Percentiles rank a stretch among this genome's conserved stretches.
Conservation (phyloP, 139 green algal genomes). For the Pedinophyceae sp. region DNA sequence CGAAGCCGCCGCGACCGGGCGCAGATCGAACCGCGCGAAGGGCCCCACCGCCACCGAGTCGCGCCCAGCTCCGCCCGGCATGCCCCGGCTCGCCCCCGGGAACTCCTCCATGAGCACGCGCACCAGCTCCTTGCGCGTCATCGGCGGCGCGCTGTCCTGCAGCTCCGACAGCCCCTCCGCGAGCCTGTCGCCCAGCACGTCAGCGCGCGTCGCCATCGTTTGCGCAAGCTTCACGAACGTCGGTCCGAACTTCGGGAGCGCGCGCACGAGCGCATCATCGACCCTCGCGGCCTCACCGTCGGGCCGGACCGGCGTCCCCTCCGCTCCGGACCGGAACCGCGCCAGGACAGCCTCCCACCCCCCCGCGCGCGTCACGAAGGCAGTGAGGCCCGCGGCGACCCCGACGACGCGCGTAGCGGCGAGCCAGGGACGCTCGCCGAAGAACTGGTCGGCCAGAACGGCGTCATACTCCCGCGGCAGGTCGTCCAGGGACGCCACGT, state of each 20-base stretch:
- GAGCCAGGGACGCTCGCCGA: neutral
- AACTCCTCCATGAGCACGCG: neutral
- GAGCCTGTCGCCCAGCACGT: slow-evolving; percentile 13
- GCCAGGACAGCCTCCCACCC: no score
- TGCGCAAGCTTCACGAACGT: slow-evolving; percentile 18
- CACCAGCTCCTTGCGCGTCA: slow-evolving; percentile 15
- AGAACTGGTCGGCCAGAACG: neutral
- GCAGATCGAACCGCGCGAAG: neutral
- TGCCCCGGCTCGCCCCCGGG: slow-evolving; percentile 1
- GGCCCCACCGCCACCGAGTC: neutral
- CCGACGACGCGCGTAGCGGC: neutral
- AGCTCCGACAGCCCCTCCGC: slow-evolving; percentile 11
- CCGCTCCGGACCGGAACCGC: no score
- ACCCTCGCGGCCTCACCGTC: neutral
- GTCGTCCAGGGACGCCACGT: no score
- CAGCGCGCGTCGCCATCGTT: slow-evolving; percentile 10
- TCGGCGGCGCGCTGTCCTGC: slow-evolving; percentile 35
- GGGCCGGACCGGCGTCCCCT: no score
- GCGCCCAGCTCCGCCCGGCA: slow-evolving; percentile 5
- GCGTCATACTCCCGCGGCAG: neutral
- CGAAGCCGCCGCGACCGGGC: slow-evolving; percentile 23
- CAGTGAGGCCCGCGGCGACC: neutral
- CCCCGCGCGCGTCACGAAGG: neutral
- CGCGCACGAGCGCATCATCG: neutral
- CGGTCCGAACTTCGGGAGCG: slow-evolving; percentile 4